Evolutionary conservation across 257 asterid species (phyloP).

Genomic region (Apocynum venetum): DNA sequence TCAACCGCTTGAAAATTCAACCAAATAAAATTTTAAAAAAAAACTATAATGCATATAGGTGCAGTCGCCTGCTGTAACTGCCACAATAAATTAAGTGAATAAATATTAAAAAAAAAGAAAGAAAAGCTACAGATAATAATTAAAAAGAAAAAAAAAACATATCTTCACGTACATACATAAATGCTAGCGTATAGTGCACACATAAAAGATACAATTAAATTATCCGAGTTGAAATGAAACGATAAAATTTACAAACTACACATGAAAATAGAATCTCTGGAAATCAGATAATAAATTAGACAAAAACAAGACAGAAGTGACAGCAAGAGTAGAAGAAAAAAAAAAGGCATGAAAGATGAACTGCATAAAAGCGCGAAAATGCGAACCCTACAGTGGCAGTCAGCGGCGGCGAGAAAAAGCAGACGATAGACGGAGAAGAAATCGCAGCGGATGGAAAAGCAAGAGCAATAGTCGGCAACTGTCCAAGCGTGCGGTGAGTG

Average conservation of each 20-base stretch:
- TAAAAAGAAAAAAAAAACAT: neutral
- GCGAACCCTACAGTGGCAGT: neutral
- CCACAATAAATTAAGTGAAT: neutral
- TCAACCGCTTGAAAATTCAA: neutral
- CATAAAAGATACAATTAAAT: neutral
- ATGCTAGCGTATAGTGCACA: neutral
- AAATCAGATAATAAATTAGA: neutral
- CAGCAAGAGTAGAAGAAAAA: neutral
- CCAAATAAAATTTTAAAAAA: neutral
- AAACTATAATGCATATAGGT: neutral
- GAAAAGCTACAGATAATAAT: neutral
- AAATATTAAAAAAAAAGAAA: neutral
- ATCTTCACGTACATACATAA: neutral
- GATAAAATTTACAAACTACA: neutral
- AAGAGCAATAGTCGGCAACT: neutral
- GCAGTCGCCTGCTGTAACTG: neutral
- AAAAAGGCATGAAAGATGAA: neutral
- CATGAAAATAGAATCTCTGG: neutral
- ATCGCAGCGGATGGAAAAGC: neutral
- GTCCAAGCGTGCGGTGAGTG: neutral
- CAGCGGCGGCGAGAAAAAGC: neutral
- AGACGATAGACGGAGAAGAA: neutral
- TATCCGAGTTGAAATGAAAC: neutral
- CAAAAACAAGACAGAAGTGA: neutral
- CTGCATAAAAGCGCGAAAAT: neutral